Percentiles rank a stretch among this genome's conserved stretches.
Conservation (phyloP, 306 rosid species). For the Begonia fuchsioides region DNA sequence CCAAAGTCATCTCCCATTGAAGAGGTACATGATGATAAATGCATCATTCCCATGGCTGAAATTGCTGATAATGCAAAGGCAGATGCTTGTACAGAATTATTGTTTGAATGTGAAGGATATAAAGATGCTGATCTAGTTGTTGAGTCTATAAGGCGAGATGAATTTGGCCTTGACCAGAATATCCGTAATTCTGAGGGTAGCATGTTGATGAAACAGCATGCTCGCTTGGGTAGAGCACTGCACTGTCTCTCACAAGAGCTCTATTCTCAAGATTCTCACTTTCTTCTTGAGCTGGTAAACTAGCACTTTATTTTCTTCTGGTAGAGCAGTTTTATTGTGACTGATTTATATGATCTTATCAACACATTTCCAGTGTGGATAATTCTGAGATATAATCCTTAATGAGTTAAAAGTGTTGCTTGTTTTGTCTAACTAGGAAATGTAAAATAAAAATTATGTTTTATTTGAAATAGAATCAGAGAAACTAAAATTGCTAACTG, state of each 20-base stretch:
- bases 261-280: conserved; percentile 95
- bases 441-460: too few relatives aligned
- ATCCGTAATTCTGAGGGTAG: conserved; percentile 40
- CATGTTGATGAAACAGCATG: conserved; percentile 88
- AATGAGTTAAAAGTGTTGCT: too few relatives aligned
- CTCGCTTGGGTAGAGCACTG: conserved; percentile 95
- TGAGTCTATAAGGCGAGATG: conserved; percentile 78
- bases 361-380: too few relatives aligned
- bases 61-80: conserved; percentile 15
- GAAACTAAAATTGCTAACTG: too few relatives aligned
- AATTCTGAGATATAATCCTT: too few relatives aligned
- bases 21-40: conserved; percentile 12
- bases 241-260: conserved; percentile 96
- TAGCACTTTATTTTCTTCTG: conserved; percentile 2
- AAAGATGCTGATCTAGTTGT: conserved; percentile 51
- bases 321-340: too few relatives aligned
- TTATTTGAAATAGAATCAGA: too few relatives aligned
- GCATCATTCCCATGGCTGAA: conserved; percentile 15
- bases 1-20: conserved; percentile 6
- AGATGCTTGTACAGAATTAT: conserved; percentile 10
- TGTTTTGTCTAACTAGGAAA: too few relatives aligned
- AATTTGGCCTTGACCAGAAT: conserved; percentile 79
- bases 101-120: conserved; percentile 19
- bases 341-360: neutral
- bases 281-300: conserved; percentile 91